phyloP scores from a whole-genome alignment of 75 land plant genomes.

The Picea sitchensis region DNA sequence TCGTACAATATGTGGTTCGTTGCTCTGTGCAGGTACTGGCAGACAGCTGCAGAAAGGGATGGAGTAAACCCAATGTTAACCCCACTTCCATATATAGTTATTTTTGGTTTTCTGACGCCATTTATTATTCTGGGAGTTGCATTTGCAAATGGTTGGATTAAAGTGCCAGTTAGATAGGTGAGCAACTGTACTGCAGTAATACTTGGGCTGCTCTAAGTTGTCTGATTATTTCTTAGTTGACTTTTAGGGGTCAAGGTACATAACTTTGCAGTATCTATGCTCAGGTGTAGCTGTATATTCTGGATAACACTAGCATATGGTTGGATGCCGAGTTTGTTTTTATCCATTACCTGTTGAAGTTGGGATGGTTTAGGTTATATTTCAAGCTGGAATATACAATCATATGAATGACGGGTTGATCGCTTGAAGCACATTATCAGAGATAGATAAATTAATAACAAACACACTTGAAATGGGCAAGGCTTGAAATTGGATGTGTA shows the following conservation, averaged over 20 bases:
- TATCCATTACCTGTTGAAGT: neutral
- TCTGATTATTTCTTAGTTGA: neutral
- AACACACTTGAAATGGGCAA: neutral
- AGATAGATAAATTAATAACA: neutral
- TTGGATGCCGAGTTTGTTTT: neutral
- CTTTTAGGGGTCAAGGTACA: neutral
- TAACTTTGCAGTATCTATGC: neutral
- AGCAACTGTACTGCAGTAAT: neutral
- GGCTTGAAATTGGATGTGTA: neutral
- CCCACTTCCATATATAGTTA: slow-evolving; percentile 79
- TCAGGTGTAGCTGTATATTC: neutral
- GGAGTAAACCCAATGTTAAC: slow-evolving; percentile 96
- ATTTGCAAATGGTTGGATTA: slow-evolving; percentile 92
- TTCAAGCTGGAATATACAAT: neutral
- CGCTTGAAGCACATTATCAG: neutral
- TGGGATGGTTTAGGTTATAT: neutral
- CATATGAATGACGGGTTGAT: neutral
- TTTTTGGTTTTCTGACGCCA: slow-evolving; percentile 82
- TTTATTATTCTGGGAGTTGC: slow-evolving; percentile 88
- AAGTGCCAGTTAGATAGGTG: slow-evolving; percentile 59
- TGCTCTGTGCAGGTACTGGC: slow-evolving; percentile 76
- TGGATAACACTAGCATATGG: neutral
- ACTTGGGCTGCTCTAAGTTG: neutral
- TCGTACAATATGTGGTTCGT: neutral
- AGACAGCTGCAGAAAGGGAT: slow-evolving; percentile 82